phyloP scores from a whole-genome alignment of 2,329 filamentous ascomycete species.

The Leptosphaerulina australis region DNA sequence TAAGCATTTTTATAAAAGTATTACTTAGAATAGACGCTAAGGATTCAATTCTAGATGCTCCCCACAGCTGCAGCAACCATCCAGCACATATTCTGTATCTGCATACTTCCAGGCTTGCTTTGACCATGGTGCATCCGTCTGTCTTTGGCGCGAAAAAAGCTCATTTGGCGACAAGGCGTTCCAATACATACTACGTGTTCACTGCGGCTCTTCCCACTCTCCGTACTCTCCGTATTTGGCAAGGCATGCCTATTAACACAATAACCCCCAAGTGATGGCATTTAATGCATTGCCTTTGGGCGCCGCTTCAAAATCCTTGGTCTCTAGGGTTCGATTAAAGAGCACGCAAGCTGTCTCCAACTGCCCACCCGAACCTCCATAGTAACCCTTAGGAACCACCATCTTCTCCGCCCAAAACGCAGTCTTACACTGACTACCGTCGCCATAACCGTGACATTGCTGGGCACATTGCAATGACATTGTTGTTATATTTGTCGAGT shows the following conservation, averaged over 20 bases:
- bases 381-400: constrained; percentile 43
- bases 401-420: constrained; percentile 49
- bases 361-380: constrained; percentile 39
- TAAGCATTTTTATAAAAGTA: too few species aligned
- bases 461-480: constrained; percentile 46
- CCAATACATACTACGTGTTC: too few species aligned
- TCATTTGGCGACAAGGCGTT: background rate
- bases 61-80: background rate
- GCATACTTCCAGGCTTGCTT: background rate
- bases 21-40: background rate
- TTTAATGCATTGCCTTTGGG: background rate
- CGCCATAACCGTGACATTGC: constrained; percentile 52
- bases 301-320: background rate
- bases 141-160: background rate
- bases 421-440: constrained; percentile 43
- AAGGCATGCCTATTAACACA: too few species aligned
- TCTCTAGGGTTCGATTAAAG: constrained; percentile 36
- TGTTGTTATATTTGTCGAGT: constrained; percentile 32
- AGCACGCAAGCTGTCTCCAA: constrained; percentile 47
- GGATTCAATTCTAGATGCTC: background rate
- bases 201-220: too few species aligned
- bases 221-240: too few species aligned
- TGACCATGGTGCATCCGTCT: background rate
- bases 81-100: background rate
- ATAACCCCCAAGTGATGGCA: background rate